Conservation (phyloP, 2,329 filamentous ascomycete species). For the Colletotrichum sp. region DNA sequence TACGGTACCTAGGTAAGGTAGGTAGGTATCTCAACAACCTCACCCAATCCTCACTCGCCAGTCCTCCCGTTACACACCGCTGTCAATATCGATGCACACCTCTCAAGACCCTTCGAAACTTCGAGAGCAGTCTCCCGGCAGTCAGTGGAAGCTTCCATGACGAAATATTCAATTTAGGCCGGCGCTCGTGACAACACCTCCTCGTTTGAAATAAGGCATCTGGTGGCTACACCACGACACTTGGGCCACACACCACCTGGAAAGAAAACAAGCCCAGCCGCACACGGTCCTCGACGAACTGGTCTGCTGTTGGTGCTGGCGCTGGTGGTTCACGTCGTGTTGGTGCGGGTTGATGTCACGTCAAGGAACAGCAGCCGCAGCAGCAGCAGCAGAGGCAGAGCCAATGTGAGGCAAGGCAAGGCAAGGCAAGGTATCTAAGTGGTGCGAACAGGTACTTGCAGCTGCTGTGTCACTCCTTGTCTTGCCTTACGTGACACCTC, state of each 20-base stretch:
- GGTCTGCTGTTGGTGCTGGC: background rate
- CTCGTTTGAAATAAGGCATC: constrained; percentile 1
- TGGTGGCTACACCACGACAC: background rate
- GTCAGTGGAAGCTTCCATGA: background rate
- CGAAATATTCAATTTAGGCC: constrained; percentile 1
- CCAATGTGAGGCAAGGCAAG: background rate
- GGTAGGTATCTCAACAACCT: background rate
- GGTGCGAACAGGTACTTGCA: background rate
- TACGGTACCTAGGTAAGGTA: background rate
- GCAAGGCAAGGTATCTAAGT: background rate
- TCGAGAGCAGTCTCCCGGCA: background rate
- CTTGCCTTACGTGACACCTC: background rate
- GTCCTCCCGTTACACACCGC: background rate
- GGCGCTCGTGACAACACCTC: background rate
- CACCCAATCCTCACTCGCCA: background rate
- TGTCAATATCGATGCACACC: background rate
- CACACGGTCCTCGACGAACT: background rate
- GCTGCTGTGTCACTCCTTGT: background rate
- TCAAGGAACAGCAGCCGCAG: background rate
- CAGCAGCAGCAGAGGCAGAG: background rate
- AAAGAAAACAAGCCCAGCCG: background rate
- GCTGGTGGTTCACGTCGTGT: background rate
- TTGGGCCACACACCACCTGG: constrained; percentile 1
- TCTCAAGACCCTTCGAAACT: background rate
- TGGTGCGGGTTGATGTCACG: background rate